Base-by-base conservation (phyloP, 495 filamentous ascomycete genomes). In the Neurospora sp. region DNA sequence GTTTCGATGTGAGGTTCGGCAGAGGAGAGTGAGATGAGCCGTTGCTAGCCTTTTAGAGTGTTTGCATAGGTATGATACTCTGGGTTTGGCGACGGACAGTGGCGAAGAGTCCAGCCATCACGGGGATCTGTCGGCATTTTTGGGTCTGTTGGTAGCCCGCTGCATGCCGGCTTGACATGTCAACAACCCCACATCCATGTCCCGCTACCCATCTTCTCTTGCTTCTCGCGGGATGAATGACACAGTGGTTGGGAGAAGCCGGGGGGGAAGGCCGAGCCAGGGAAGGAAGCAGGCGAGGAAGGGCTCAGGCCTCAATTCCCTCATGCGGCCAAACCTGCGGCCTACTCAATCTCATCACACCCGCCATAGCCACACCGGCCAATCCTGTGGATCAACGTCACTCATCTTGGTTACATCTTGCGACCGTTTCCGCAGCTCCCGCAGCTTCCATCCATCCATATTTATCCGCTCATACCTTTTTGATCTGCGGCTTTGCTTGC, bases 1-100 rank as follows among this genome's bases (percentile, higher is more conserved):
- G 90, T 72, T 93, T 97, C 78, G 93, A 97, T 78, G 87, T 92
- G 43, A 81, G 93, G 45, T 97, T 97, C 81, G 90, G 89, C 8
- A 79, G 77, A 71, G 81, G 80, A 10, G 73, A 78, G 69, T 81
- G 70, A 75, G 36, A 69, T 70, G 5, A 17, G 54, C 54, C 28
- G 28, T 34, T 7, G 7, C 5, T 19, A 62, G 54, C 54, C 28
- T 62, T 28, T 34, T 37, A 19, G 69, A 24, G 36, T 71, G 11
- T 31, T 31, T n/a, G 24, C 71, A 21, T 36, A 8, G n/a, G 45
- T 62, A 24, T 31, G 2, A 62, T 62, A 62, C 24, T 31, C 4
- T 69, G 38, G 28, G 13, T 28, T 9, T 28, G 39, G 39, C 31
- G 37, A 28, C n/a, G 39, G 8, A 11, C 37, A 71, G 13, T 54